Conservation (phyloP, 2,329 filamentous ascomycete genomes). For the Microdochium nivale region DNA sequence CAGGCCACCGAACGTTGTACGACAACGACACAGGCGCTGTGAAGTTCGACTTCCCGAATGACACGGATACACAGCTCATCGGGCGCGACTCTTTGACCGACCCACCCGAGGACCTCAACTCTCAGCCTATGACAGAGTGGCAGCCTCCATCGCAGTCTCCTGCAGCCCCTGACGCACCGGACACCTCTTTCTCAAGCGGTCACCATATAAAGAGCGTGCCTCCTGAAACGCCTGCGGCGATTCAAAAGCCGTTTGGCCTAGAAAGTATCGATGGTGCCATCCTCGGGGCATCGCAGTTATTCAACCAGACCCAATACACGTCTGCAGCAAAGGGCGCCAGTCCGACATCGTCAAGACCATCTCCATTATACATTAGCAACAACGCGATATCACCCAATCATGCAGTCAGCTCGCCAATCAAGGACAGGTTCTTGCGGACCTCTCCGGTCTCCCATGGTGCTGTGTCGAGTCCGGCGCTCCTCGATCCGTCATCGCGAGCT, state of each 20-base stretch:
- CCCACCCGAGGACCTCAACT: slow-evolving; percentile 11
- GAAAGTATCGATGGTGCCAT: slow-evolving; percentile 17
- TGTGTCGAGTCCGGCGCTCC: slow-evolving; percentile 31
- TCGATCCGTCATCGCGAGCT: slow-evolving; percentile 10
- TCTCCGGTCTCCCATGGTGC: slow-evolving; percentile 29
- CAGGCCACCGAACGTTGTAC: slow-evolving; percentile 25
- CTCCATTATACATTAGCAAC: slow-evolving; percentile 34
- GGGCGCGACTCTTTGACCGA: slow-evolving; percentile 20
- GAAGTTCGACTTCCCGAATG: slow-evolving; percentile 12
- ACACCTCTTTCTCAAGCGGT: neutral
- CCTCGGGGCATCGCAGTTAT: slow-evolving; percentile 40
- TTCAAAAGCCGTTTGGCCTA: slow-evolving; percentile 12
- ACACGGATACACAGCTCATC: slow-evolving; percentile 30
- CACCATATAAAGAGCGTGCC: slow-evolving; percentile 12
- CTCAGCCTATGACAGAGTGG: slow-evolving; percentile 25
- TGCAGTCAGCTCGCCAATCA: slow-evolving; percentile 37
- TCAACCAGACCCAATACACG: slow-evolving; percentile 45
- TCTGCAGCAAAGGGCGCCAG: slow-evolving; percentile 41
- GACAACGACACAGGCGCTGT: slow-evolving; percentile 39
- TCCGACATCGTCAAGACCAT: slow-evolving; percentile 50
- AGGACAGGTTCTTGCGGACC: slow-evolving; percentile 36
- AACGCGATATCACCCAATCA: slow-evolving; percentile 37
- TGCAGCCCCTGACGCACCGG: slow-evolving; percentile 8
- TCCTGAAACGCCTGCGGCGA: slow-evolving; percentile 38
- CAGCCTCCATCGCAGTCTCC: slow-evolving; percentile 9